phyloP scores from a whole-genome alignment of 176 grass and related monocot genomes.

The Alloteropsis semialata region DNA sequence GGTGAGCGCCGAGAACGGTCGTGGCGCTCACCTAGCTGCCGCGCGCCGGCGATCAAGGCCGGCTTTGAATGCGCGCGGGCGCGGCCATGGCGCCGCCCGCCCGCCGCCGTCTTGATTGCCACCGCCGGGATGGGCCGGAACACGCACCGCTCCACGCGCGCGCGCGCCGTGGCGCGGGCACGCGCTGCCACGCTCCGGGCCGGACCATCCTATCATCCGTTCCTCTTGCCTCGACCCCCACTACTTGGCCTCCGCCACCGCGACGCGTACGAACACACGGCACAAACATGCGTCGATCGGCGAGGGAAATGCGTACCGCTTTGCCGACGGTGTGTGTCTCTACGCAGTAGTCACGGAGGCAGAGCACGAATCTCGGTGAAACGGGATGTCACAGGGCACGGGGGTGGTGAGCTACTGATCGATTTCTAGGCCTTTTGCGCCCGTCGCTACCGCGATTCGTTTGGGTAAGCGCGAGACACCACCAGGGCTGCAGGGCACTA shows the following conservation, averaged over 20 bases:
- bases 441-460: conserved; percentile 19
- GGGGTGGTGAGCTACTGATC: neutral
- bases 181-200: neutral
- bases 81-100: neutral
- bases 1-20: neutral
- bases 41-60: neutral
- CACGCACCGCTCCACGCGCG: no score
- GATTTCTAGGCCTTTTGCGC: neutral
- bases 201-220: neutral
- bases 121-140: neutral
- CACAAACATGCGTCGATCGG: neutral
- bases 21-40: neutral
- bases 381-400: neutral
- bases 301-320: neutral
- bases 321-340: neutral
- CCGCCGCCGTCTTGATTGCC: neutral
- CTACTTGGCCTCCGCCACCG: neutral
- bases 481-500: no score
- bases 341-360: neutral
- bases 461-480: neutral
- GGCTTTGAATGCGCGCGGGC: conserved; percentile 2
- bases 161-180: neutral
- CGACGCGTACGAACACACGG: neutral
- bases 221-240: neutral
- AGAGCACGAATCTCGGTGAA: no score